A percentile compares a stretch with the other conserved stretches of the same genome.
Evolutionary conservation across 2,329 filamentous ascomycete genomes (phyloP).

Genomic region (Biscogniauxia mediterranea): DNA sequence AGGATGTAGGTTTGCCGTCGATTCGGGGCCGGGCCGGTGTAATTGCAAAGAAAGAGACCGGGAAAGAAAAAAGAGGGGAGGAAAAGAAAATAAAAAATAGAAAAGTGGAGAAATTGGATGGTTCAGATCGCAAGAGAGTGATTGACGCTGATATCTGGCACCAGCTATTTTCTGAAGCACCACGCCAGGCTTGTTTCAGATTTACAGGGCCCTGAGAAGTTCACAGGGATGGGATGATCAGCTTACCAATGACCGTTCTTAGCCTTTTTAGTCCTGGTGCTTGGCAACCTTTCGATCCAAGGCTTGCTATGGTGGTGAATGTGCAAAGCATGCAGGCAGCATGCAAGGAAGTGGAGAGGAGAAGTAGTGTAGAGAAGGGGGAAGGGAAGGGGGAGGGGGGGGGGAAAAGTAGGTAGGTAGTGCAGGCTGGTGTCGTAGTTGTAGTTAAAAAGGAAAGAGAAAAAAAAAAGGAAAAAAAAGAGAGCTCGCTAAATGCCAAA

Average conservation of each 20-base stretch:
- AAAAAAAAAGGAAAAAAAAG: background rate
- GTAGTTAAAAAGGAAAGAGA: background rate
- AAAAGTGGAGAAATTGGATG: constrained; percentile 20
- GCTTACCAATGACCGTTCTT: constrained; percentile 16
- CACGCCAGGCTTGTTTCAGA: constrained; percentile 52
- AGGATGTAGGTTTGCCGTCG: constrained; percentile 10
- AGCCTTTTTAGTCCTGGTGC: constrained; percentile 10
- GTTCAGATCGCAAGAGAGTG: constrained; percentile 27
- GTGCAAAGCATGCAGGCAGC: constrained; percentile 7
- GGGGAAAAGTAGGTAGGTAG: background rate
- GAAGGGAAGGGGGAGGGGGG: background rate
- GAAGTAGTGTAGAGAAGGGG: background rate
- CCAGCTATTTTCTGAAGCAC: constrained; percentile 46
- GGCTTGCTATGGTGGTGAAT: constrained; percentile 3
- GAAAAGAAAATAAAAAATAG: constrained; percentile 5
- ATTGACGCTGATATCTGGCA: constrained; percentile 36
- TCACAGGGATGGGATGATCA: constrained; percentile 24
- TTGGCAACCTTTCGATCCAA: constrained; percentile 18
- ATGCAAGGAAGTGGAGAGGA: constrained; percentile 4
- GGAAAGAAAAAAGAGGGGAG: constrained; percentile 4
- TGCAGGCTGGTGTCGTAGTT: background rate
- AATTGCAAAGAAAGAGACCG: constrained; percentile 7
- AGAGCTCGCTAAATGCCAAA: background rate
- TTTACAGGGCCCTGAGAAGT: constrained; percentile 34
- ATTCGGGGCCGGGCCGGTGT: constrained; percentile 21